Percentiles rank a stretch among this genome's conserved stretches.
phyloP scores from a whole-genome alignment of 1,284 basidiomycete genomes.

The Gomphus sp. region DNA sequence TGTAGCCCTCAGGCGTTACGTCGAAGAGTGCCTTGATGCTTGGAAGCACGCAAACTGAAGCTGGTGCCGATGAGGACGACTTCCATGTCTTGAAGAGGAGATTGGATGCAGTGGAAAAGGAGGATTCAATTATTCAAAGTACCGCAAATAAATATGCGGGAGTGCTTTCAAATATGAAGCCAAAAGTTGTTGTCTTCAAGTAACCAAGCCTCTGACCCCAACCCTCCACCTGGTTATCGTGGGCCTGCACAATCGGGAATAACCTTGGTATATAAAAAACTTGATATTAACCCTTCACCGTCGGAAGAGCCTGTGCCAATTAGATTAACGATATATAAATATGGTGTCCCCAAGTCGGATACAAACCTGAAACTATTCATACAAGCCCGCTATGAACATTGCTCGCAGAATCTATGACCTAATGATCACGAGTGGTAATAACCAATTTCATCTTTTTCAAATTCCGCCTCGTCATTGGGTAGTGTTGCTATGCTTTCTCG shows the following conservation, averaged over 20 bases:
- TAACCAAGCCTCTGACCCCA: not conserved
- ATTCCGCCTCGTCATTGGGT: too few species aligned
- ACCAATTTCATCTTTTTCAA: too few species aligned
- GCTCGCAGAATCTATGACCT: too few species aligned
- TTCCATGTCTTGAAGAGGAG: constrained; percentile 74
- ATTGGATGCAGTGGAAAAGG: constrained; percentile 48
- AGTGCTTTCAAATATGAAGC: not conserved
- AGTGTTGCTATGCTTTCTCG: too few species aligned
- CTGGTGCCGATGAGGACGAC: constrained; percentile 88
- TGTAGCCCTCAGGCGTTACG: constrained; percentile 9
- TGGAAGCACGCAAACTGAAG: constrained; percentile 38
- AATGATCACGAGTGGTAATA: too few species aligned
- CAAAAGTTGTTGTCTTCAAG: constrained; percentile 8
- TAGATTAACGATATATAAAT: not conserved
- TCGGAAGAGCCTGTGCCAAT: not conserved
- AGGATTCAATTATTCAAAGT: constrained; percentile 26
- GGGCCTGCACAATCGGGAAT: not conserved
- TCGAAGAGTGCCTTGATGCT: constrained; percentile 29
- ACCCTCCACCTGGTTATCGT: not conserved
- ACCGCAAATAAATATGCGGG: not conserved
- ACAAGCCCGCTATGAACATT: not conserved
- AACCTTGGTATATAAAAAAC: not conserved
- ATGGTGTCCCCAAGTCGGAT: not conserved
- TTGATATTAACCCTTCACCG: not conserved
- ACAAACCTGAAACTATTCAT: not conserved